Conservation (phyloP, 352 stramenopile genomes). For the Pythium phragmiticola region DNA sequence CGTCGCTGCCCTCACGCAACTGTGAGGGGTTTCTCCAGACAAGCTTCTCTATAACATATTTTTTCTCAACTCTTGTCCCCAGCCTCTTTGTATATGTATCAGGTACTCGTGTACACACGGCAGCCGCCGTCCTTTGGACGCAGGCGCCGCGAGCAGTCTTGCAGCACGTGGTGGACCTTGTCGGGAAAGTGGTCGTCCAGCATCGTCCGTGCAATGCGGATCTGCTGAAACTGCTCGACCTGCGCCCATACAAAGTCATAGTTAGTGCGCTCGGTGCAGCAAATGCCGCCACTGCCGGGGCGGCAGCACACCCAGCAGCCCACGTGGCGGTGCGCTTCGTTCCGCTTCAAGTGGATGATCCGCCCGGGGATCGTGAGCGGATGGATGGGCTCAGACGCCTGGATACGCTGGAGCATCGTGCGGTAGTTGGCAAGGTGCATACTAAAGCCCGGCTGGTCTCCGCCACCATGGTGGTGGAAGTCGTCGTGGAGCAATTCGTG, state of each 20-base stretch:
- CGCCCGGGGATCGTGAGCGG: conserved; percentile 75
- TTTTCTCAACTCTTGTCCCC: background rate
- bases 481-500: conserved; percentile 73
- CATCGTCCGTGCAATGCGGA: conserved; percentile 83
- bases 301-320: conserved; percentile 87
- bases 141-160: conserved; percentile 59
- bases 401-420: conserved; percentile 83
- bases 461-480: background rate
- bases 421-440: conserved; percentile 74
- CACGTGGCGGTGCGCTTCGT: conserved; percentile 27
- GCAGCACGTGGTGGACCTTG: conserved; percentile 85
- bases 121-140: conserved; percentile 39
- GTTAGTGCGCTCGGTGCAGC: conserved; percentile 79
- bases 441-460: conserved; percentile 40
- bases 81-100: background rate
- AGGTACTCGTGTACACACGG: conserved; percentile 25
- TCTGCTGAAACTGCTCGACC: conserved; percentile 60
- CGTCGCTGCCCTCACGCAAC: conserved; percentile 22
- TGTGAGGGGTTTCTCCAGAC: background rate
- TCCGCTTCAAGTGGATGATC: conserved; percentile 75
- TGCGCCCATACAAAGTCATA: conserved; percentile 77
- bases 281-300: conserved; percentile 67
- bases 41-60: no score
- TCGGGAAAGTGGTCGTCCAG: conserved; percentile 88
- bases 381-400: conserved; percentile 76